phyloP scores from a whole-genome alignment of 177 flowering plant species.

The Vitis hybrid region DNA sequence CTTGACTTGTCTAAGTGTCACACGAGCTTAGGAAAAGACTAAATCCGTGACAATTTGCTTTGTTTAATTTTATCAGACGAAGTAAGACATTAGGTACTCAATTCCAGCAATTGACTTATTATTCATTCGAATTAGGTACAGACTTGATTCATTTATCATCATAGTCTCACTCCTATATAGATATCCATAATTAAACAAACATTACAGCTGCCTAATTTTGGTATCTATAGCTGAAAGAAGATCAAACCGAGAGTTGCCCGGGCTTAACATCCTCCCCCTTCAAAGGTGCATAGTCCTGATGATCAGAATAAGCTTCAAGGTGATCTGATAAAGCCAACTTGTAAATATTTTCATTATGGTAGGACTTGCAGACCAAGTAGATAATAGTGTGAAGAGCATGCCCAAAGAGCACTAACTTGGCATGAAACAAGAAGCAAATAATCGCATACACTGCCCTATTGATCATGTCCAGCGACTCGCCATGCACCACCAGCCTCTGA shows the following conservation, averaged over 20 bases:
- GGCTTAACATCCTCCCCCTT: conserved; percentile 46
- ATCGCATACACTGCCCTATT: conserved; percentile 19
- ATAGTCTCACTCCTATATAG: no score
- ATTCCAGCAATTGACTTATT: no score
- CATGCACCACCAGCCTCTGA: conserved; percentile 29
- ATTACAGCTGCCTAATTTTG: no score
- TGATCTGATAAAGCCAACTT: conserved; percentile 44
- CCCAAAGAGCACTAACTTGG: conserved; percentile 27
- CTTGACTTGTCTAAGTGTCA: no score
- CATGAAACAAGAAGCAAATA: conserved; percentile 27
- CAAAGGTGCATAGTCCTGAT: conserved; percentile 47
- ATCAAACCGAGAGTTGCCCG: conserved; percentile 29
- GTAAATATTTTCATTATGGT: conserved; percentile 56
- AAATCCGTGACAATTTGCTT: no score
- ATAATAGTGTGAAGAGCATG: conserved; percentile 45
- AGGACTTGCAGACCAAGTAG: conserved; percentile 60
- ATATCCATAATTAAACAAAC: no score
- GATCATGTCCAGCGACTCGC: conserved; percentile 4
- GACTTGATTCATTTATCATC: no score
- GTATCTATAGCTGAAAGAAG: no score
- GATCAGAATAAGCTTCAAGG: conserved; percentile 40
- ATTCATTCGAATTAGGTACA: no score
- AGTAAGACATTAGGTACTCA: no score
- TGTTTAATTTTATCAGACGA: no score
- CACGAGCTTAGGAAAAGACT: no score